Percentiles rank a stretch among this genome's conserved stretches.
Conservation (phyloP, 495 filamentous ascomycete species). For the Elasticomyces elasticus region DNA sequence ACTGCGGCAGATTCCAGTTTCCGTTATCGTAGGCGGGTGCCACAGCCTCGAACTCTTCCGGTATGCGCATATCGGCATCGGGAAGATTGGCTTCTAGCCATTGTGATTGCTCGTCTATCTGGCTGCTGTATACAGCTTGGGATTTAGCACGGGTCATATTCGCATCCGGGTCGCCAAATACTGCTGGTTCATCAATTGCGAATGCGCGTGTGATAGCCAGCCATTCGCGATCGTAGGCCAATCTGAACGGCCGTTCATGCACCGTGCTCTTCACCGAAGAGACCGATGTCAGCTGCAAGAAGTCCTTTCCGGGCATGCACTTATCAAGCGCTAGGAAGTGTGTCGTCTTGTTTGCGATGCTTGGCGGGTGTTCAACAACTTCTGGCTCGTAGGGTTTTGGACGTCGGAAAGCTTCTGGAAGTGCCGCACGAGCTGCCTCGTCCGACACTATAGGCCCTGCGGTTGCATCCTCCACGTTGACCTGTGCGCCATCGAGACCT, state of each 20-base stretch:
- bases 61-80: constrained; percentile 44
- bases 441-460: neutral
- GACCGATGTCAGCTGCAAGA: constrained; percentile 65
- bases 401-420: constrained; percentile 51
- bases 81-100: constrained; percentile 70
- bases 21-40: constrained; percentile 56
- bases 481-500: constrained; percentile 1
- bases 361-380: constrained; percentile 32
- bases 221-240: constrained; percentile 90
- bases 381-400: constrained; percentile 54
- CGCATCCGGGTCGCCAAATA: constrained; percentile 46
- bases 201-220: constrained; percentile 83
- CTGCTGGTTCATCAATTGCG: constrained; percentile 41
- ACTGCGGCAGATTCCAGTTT: constrained; percentile 16
- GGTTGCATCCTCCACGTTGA: neutral
- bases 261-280: constrained; percentile 29
- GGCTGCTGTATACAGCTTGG: constrained; percentile 57
- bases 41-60: constrained; percentile 63
- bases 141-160: constrained; percentile 45
- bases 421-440: constrained; percentile 20
- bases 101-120: constrained; percentile 52
- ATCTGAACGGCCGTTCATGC: constrained; percentile 30
- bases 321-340: constrained; percentile 88
- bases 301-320: constrained; percentile 64
- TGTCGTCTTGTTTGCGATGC: constrained; percentile 64